Evolutionary conservation across 2,329 filamentous ascomycete genomes (phyloP), one percentile per base, ranked within the genome.

Genomic region (Grosmannia penicillata): DNA sequence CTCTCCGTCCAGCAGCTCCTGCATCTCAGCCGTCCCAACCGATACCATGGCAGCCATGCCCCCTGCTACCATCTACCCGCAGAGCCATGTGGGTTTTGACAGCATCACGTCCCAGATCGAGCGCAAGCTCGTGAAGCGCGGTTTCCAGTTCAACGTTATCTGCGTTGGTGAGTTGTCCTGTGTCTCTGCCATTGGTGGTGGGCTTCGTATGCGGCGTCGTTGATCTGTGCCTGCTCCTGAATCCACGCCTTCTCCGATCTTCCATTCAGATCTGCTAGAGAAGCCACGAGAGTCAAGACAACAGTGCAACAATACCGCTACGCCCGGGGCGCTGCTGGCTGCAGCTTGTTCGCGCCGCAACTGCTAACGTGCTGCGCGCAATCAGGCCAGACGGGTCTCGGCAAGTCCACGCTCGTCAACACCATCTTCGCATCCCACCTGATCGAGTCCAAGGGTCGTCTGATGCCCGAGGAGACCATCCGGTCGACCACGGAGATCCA

Each of bases 101-200:
- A 95, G 86, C 71, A 98, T 98, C 73, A 98, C 91, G 53, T 86
- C 81, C 51, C 91, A 98, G 72, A 98, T 98, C 55, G 91, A 98
- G 79, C 82, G 84, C 70, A 98, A 98, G 81, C 81, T 96, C 59
- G 65, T 98, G 68, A 98, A 98, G 76, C 86, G 91, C 66, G 91
- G 91, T 54, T 98, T 98, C 66, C 91, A 98, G 66, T 98, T 98
- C 78, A 98, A 98, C 42, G 43, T 50, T 57, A 96, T 96, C 62
- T 95, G 87, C 61, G 89, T 96, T 61, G 91, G 91, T 96, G 72
- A 61, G 89, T 79, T 27, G 8, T 22, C n/a, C n/a, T n/a, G n/a
- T n/a, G n/a, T n/a, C n/a, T n/a, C n/a, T n/a, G n/a, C n/a, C n/a
- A n/a, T n/a, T n/a, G n/a, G n/a, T n/a, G n/a, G n/a, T n/a, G n/a